Evolutionary conservation across 1,284 basidiomycete species (phyloP), one percentile per base, ranked within the genome.

Genomic region (Neotropicomus parvogracilis): DNA sequence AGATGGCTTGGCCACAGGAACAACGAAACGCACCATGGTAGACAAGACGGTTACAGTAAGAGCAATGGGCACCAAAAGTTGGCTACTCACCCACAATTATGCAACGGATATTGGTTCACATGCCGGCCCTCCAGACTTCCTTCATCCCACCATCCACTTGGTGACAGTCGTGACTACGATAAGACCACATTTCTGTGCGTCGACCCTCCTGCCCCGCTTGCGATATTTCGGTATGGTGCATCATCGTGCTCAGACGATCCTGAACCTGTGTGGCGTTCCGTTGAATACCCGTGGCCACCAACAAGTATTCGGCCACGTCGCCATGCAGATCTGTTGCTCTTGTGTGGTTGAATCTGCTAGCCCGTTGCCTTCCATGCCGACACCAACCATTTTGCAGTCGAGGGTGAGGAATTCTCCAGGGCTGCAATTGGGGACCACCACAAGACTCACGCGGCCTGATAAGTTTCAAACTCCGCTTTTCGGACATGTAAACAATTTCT

Each of bases 111-210:
- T n/a, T n/a, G n/a, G 8, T 28, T 19, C 16, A 38, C 1, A 2
- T 11, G 4, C 49, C 38, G 9, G 49, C 53, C 31, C 40, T 29
- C 17, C 6, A 20, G 2, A 65, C 24, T 37, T 62, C 50, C 33
- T 53, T 62, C 19, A 6, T 1, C 1, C 44, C 49, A 2, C 53
- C 59, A 3, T 53, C 37, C 55, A 70, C 37, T 65, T 72, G 9
- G 82, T 69, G 37, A 88, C 67, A 0, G 80, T 82, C n/a, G 82
- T 45, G 90, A 61, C 1, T 88, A 88, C 0, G 82, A 85, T 52
- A 83, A 87, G 17, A 90, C 71, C 9, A 85, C 83, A 56, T 82
- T 85, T 48, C 76, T 67, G 76, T 54, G 72, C 49, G 48, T 26
- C 48, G 51, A 49, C 13, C 32, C 34, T 49, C 27, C 53, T 19